Conservation (phyloP, 2,329 filamentous ascomycete species). For the Monosporascus sp. region DNA sequence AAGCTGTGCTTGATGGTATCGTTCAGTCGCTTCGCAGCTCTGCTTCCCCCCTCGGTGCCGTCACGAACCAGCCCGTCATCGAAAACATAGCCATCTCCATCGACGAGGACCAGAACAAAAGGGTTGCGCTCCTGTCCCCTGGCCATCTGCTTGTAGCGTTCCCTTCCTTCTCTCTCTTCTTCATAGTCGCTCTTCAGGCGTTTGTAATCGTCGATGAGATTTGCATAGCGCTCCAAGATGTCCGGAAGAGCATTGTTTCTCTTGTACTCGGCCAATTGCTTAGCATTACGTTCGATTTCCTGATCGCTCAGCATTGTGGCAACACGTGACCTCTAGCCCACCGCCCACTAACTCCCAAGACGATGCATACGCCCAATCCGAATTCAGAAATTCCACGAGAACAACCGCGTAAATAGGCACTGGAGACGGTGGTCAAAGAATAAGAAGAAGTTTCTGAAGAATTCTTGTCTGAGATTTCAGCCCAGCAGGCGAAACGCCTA, state of each 20-base stretch:
- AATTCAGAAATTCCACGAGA: background rate
- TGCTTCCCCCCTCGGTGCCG: slow-evolving; percentile 48
- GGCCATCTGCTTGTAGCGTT: slow-evolving; percentile 50
- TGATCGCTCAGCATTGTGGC: slow-evolving; percentile 20
- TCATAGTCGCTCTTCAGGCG: slow-evolving; percentile 53
- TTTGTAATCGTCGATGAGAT: slow-evolving; percentile 49
- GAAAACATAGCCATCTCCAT: slow-evolving; percentile 58
- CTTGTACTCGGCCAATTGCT: slow-evolving; percentile 28
- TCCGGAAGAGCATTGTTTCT: slow-evolving; percentile 19
- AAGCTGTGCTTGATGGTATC: slow-evolving; percentile 44
- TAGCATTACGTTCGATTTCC: slow-evolving; percentile 21
- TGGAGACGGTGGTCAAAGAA: too few relatives aligned
- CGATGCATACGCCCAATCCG: background rate
- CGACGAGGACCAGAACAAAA: slow-evolving; percentile 56
- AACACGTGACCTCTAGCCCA: background rate
- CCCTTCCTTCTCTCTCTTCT: slow-evolving; percentile 46
- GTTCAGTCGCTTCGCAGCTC: slow-evolving; percentile 48
- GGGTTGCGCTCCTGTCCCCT: slow-evolving; percentile 46
- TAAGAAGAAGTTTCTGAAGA: too few relatives aligned
- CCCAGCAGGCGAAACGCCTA: too few relatives aligned
- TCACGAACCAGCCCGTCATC: slow-evolving; percentile 42
- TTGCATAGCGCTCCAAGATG: slow-evolving; percentile 28
- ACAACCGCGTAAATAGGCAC: too few relatives aligned
- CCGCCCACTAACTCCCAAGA: background rate
- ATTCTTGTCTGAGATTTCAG: too few relatives aligned